Evolutionary conservation across 306 rosid genomes (phyloP), one percentile per base, ranked within the genome.

Genomic region (Glycine soja): DNA sequence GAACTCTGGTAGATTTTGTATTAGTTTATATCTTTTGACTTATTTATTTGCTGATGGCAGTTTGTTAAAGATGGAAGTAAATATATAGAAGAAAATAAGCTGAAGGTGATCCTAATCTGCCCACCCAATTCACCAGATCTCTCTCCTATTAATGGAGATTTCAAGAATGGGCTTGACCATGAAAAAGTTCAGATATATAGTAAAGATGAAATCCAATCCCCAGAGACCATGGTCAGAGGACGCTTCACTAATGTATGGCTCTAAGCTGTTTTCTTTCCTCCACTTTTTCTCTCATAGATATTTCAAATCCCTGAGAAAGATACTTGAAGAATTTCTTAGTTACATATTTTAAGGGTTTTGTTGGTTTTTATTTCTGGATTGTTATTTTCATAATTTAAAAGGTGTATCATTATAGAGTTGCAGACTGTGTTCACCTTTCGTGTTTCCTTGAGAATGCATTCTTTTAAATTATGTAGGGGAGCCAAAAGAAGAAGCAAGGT

Each of bases 21-120:
- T 86, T 63, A 46, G 71, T 79, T 79, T 34, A 46, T 81, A 51
- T 69, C 63, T 58, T 83, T 71, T 75, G 80, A 32, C 73, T 30
- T 45, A 52, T 45, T 34, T 77, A 18, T 68, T 64, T 36, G 70
- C 36, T 53, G 64, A 74, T 88, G 72, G 62, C 88, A 95, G 99
- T 95, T 95, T 85, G 83, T 83, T 50, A 93, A 85, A 87, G 97
- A 88, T 64, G 83, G 84, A 68, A 80, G 84, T 67, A 89, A 87
- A 62, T 80, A 86, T 61, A 34, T 95, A 66, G 97, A 90, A 89
- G 97, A 91, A 87, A 88, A 87, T 82, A 95, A 93, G 90, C 83
- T 95, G 85, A 88, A 85, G 86, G 99, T 95, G 77, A 76, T 67
- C n/a, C 87, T 93, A 56, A 58, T 89, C 75, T 87, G 91, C 85